These are phyloP conservation scores for Bryum argenteum DNA, from an alignment of 225 moss, liverwort and hornwort species.

Conservation along the genomic window DNA sequence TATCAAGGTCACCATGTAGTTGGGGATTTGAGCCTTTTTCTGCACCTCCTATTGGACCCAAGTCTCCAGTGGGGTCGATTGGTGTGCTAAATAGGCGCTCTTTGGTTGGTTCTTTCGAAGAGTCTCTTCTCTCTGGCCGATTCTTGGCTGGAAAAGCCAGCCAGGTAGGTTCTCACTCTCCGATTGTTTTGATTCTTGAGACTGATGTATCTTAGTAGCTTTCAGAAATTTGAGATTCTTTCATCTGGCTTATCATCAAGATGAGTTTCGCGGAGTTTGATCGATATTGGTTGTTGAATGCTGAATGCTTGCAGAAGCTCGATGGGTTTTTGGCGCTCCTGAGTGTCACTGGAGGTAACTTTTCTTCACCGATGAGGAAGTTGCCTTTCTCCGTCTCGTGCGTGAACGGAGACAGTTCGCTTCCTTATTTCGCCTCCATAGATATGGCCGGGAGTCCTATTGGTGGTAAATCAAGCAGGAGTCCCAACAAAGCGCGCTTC, in stretches of 20 bases:
- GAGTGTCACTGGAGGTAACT: slow-evolving; percentile 87
- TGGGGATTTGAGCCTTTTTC: slow-evolving; percentile 68
- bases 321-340: slow-evolving; percentile 92
- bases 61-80: slow-evolving; percentile 63
- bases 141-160: slow-evolving; percentile 84
- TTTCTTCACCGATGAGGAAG: slow-evolving; percentile 73
- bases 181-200: neutral
- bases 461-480: slow-evolving; percentile 51
- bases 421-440: slow-evolving; percentile 87
- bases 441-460: slow-evolving; percentile 63
- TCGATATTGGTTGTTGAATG: neutral
- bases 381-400: slow-evolving; percentile 94
- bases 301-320: slow-evolving; percentile 63
- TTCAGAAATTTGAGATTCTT: too few species aligned
- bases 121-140: slow-evolving; percentile 96
- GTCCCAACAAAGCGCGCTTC: slow-evolving; percentile 65
- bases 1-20: slow-evolving; percentile 38
- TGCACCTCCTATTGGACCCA: slow-evolving; percentile 59
- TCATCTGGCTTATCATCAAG: neutral
- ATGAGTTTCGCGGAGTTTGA: slow-evolving; percentile 10
- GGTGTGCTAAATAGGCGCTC: slow-evolving; percentile 74
- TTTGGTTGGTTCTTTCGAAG: slow-evolving; percentile 97
- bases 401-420: slow-evolving; percentile 92
- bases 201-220: too few species aligned
- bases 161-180: slow-evolving; percentile 56